A percentile compares a stretch with the other conserved stretches of the same genome.
Evolutionary conservation across 2,329 filamentous ascomycete species (phyloP).

Genomic region (Botryotinia calthae): DNA sequence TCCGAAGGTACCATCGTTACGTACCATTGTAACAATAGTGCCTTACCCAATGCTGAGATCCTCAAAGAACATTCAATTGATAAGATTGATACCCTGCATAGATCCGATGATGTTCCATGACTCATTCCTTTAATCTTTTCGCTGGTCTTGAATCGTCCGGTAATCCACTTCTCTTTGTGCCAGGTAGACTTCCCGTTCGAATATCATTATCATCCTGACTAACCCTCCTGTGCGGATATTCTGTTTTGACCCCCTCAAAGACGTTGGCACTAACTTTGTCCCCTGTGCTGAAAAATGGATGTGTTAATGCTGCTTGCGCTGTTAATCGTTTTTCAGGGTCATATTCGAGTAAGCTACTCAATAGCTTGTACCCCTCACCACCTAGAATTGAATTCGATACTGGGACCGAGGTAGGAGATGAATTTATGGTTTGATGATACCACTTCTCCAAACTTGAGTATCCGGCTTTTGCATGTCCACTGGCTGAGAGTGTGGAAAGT

Average conservation of each 20-base stretch:
- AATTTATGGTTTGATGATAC: slow-evolving; percentile 70
- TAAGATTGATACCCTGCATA: slow-evolving; percentile 1
- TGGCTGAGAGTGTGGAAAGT: slow-evolving; percentile 55
- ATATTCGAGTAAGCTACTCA: slow-evolving; percentile 84
- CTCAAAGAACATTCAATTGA: not conserved
- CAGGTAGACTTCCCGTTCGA: slow-evolving; percentile 80
- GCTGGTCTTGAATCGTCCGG: slow-evolving; percentile 70
- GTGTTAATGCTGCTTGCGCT: slow-evolving; percentile 82
- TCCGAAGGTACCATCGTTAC: not conserved
- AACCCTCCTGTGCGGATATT: slow-evolving; percentile 87
- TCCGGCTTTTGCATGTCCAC: slow-evolving; percentile 42
- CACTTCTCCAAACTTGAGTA: slow-evolving; percentile 66
- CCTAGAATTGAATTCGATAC: slow-evolving; percentile 56
- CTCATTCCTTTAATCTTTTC: slow-evolving; percentile 60
- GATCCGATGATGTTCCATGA: not conserved
- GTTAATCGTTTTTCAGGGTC: slow-evolving; percentile 87
- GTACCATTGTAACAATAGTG: not conserved
- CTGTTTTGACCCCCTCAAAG: slow-evolving; percentile 81
- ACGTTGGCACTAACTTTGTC: slow-evolving; percentile 74
- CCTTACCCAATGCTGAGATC: not conserved
- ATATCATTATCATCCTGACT: slow-evolving; percentile 97
- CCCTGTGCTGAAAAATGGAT: slow-evolving; percentile 79
- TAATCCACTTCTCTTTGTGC: slow-evolving; percentile 83
- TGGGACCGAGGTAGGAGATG: slow-evolving; percentile 50
- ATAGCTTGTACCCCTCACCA: slow-evolving; percentile 75